Conservation (phyloP, 306 rosid species). For the Canavalia gladiata region DNA sequence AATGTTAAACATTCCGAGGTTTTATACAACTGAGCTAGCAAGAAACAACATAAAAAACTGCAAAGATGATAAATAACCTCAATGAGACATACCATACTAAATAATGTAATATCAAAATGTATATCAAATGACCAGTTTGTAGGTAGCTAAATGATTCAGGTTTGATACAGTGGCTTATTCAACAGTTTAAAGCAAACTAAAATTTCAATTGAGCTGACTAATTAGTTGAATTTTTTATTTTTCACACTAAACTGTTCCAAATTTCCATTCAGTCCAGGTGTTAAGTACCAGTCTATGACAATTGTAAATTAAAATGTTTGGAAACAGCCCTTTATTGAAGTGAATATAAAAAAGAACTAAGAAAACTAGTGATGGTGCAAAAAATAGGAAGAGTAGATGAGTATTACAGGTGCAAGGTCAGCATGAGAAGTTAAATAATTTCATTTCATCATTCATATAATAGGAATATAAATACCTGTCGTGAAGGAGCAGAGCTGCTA, state of each 20-base stretch:
- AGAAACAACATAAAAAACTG: background rate
- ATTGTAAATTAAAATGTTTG: background rate
- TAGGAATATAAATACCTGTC: slow-evolving; percentile 62
- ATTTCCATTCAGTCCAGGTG: background rate
- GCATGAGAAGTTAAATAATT: background rate
- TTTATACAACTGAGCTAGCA: background rate
- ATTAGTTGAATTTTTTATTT: background rate
- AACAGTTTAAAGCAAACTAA: background rate
- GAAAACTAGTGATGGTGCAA: background rate
- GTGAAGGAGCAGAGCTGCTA: slow-evolving; percentile 74
- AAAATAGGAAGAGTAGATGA: background rate
- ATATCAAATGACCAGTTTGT: background rate
- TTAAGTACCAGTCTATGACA: background rate
- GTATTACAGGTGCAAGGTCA: background rate
- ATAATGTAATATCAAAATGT: slow-evolving; percentile 2
- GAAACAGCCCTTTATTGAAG: slow-evolving; percentile 23
- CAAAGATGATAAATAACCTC: background rate
- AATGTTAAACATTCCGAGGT: background rate
- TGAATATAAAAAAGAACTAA: background rate
- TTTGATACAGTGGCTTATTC: background rate
- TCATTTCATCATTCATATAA: slow-evolving; percentile 40
- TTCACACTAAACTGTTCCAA: background rate
- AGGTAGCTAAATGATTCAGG: background rate
- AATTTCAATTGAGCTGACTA: background rate
- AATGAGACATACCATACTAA: background rate